Evolutionary conservation across 352 stramenopile species (phyloP), one percentile per base, ranked within the genome.

Genomic region (Blastocystis sp.): DNA sequence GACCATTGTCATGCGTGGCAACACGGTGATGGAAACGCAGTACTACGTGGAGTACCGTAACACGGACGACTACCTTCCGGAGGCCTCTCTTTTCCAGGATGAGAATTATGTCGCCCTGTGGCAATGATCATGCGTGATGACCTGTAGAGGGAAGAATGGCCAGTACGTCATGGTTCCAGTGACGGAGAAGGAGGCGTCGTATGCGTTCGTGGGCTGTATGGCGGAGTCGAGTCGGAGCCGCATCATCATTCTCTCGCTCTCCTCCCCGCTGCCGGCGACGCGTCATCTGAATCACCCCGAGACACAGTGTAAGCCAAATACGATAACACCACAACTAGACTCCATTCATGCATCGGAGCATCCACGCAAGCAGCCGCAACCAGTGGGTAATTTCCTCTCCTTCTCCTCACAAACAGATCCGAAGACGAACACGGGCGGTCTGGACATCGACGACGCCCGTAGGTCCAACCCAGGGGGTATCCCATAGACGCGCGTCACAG

Each of bases 1-100:
- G 11, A 40, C 49, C 9, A 63, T 81, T 42, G 42, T 81, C n/a
- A 81, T 81, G 46, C 44, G 69, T 49, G 69, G 69, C 29, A 81
- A 81, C 46, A 81, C 44, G 16, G 69, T 44, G 3, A 81, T 81
- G 69, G 69, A 81, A 38, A 81, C 48, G 16, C 69, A 81, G 46
- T 81, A 81, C 29, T 81, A 81, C 42, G 1, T 81, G 46, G 2
- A 63, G 18, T 57, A 63, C 34, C 53, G 34, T n/a, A 44, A 61
- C 1, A 42, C 44, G 16, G 42, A 44, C 24, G 1, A 4, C 9
- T 81, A 65, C 46, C 24, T 81, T 59, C 32, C 56, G 18, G 44
- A 61, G 34, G 21, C 11, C 49, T 40, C 61, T 7, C 36, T 81
- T 6, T 81, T 81, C 69, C 69, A 61, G 21, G 69, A 81, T 27